A percentile compares a stretch with the other conserved stretches of the same genome.
phyloP scores from a whole-genome alignment of 2,329 filamentous ascomycete genomes.

The Sporothrix luriei region DNA sequence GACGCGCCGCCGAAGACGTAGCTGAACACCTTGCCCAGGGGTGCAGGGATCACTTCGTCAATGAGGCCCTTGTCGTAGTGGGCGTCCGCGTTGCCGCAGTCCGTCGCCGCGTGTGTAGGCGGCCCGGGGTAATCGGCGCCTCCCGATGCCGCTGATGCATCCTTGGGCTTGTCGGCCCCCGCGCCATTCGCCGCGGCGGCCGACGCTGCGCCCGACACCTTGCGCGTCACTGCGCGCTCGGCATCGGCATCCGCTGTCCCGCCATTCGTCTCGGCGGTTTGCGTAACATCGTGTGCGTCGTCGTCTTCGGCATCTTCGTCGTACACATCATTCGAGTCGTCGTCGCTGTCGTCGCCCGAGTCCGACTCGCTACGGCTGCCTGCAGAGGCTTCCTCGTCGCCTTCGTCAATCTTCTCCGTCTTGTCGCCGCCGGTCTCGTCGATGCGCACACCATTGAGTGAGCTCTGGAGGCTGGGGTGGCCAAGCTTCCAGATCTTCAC shows the following conservation, averaged over 20 bases:
- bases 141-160: conserved; percentile 40
- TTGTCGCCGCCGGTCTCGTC: conserved; percentile 85
- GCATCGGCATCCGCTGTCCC: conserved; percentile 55
- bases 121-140: conserved; percentile 77
- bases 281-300: conserved; percentile 50
- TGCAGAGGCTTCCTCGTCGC: conserved; percentile 52
- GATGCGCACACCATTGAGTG: conserved; percentile 81
- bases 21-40: conserved; percentile 87
- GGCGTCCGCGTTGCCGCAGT: conserved; percentile 74
- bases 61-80: conserved; percentile 86
- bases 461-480: conserved; percentile 88
- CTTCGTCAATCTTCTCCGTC: conserved; percentile 75
- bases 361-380: conserved; percentile 58
- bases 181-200: conserved; percentile 49
- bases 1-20: conserved; percentile 84
- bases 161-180: conserved; percentile 54
- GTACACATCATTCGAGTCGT: conserved; percentile 76
- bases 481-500: conserved; percentile 98
- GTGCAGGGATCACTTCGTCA: conserved; percentile 83
- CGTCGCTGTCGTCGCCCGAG: conserved; percentile 65
- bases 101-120: conserved; percentile 76
- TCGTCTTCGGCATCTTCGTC: conserved; percentile 77
- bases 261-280: conserved; percentile 46
- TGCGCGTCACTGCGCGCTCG: conserved; percentile 65
- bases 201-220: conserved; percentile 62